A percentile compares a stretch with the other conserved stretches of the same genome.
phyloP scores from a whole-genome alignment of 768 basidiomycete species.

The Kwoniella europaea region DNA sequence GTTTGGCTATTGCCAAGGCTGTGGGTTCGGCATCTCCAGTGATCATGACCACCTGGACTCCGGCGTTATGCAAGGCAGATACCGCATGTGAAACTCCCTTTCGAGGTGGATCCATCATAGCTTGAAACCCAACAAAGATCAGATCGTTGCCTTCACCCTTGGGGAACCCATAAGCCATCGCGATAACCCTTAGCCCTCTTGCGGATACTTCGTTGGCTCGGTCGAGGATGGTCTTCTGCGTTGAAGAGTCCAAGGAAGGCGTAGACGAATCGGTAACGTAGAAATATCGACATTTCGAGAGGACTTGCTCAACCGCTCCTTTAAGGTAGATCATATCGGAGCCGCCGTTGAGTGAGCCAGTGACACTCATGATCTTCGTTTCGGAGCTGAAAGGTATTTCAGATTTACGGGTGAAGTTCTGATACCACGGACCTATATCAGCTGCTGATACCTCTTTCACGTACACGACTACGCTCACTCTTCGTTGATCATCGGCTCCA shows the following conservation, averaged over 20 bases:
- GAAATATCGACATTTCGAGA: constrained; percentile 85
- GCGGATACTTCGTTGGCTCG: constrained; percentile 75
- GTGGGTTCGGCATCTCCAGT: constrained; percentile 93
- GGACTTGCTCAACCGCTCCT: constrained; percentile 85
- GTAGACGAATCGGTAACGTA: constrained; percentile 89
- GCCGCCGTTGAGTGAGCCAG: constrained; percentile 68
- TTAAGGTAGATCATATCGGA: constrained; percentile 86
- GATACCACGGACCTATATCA: not conserved
- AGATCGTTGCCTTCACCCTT: constrained; percentile 62
- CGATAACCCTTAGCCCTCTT: constrained; percentile 82
- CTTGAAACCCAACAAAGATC: constrained; percentile 89
- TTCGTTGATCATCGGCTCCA: constrained; percentile 71
- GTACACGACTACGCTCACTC: constrained; percentile 61
- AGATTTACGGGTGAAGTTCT: constrained; percentile 60
- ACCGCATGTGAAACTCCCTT: constrained; percentile 93
- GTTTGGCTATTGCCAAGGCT: constrained; percentile 81
- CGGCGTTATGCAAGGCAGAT: constrained; percentile 75
- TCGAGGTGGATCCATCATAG: constrained; percentile 93
- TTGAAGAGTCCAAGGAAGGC: constrained; percentile 73
- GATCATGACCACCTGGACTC: constrained; percentile 98
- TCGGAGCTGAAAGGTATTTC: constrained; percentile 94
- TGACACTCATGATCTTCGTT: constrained; percentile 89
- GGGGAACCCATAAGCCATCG: constrained; percentile 84
- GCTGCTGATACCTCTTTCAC: not conserved
- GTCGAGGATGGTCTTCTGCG: constrained; percentile 69